Evolutionary conservation across 2,329 filamentous ascomycete species (phyloP), one percentile per base, ranked within the genome.

Genomic region (Exophiala dermatitidis): DNA sequence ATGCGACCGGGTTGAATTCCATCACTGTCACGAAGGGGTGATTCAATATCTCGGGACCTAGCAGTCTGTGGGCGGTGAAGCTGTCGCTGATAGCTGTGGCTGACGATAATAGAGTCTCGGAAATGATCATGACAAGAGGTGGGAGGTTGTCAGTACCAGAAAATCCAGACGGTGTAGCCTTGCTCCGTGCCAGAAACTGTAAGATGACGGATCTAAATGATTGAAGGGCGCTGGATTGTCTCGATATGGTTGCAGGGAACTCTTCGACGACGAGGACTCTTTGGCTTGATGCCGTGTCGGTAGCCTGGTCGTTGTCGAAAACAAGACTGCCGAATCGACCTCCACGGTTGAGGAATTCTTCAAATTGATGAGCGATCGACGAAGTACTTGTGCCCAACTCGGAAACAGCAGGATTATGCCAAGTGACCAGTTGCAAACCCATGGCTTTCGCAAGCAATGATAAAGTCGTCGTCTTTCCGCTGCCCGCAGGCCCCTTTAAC

Each of bases 1-100:
- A 84, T 0, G 93, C 93, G 56, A 98, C 85, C 8, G 86, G 80
- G 64, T 98, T 98, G 72, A 97, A 98, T 60, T 95, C 90, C 59
- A 98, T 88, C 3, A 87, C 76, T 5, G 81, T 82, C 1, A 89
- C 83, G 9, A 84, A 84, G 0, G 88, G 84, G 68, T 97, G 90
- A 40, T 85, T 83, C 9, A 89, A 77, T 41, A 98, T 86, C 59
- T 93, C 87, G 0, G 90, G 85, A 0, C 94, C 93, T 2, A 98
- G 80, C 12, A 98, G 73, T 28, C 90, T 83, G 71, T 97, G 88
- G 0, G 89, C 89, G 0, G 93, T 98, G 64, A 97, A 90, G 68
- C 88, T 96, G 65, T 97, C 90, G 8, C 88, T 83, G 6, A 86
- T 83, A 1, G 90, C 85, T 2, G 88, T 90, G 5, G 84, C 90